Evolutionary conservation across 2,329 filamentous ascomycete genomes (phyloP).

Genomic region (Trichophyton verrucosum): DNA sequence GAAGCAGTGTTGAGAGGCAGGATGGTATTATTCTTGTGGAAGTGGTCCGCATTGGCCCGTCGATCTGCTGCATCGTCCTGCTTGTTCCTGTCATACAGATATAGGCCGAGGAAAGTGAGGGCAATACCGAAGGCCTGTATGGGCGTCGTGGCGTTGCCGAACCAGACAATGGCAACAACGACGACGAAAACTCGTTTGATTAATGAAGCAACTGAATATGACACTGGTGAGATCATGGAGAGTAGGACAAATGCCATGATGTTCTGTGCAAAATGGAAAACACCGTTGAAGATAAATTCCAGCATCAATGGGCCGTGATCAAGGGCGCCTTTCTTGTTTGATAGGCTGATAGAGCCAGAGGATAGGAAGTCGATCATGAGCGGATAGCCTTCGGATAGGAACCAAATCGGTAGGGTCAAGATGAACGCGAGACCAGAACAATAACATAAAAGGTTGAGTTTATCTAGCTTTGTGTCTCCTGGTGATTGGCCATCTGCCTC

Average conservation of each 20-base stretch:
- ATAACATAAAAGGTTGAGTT: conserved; percentile 91
- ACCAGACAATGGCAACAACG: conserved; percentile 89
- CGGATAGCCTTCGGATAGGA: conserved; percentile 73
- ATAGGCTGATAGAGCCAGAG: conserved; percentile 66
- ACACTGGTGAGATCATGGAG: conserved; percentile 88
- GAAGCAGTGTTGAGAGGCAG: conserved; percentile 49
- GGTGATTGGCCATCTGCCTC: conserved; percentile 57
- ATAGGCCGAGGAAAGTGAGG: conserved; percentile 83
- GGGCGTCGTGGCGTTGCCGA: conserved; percentile 73
- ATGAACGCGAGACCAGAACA: conserved; percentile 89
- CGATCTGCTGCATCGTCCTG: conserved; percentile 80
- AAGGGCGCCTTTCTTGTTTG: conserved; percentile 61
- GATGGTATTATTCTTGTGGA: conserved; percentile 49
- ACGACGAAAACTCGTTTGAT: conserved; percentile 98
- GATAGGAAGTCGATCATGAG: conserved; percentile 66
- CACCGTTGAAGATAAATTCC: conserved; percentile 96
- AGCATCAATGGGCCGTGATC: conserved; percentile 50
- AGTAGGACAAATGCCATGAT: conserved; percentile 87
- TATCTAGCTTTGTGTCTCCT: conserved; percentile 72
- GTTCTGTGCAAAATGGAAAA: conserved; percentile 92
- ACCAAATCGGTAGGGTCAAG: conserved; percentile 80
- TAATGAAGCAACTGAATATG: conserved; percentile 88
- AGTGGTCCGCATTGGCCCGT: conserved; percentile 52
- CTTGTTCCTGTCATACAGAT: conserved; percentile 87
- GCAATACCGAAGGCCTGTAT: conserved; percentile 74